A percentile compares a stretch with the other conserved stretches of the same genome.
Evolutionary conservation across 352 stramenopile species (phyloP).

Genomic region (Phytophthora cryptogea): DNA sequence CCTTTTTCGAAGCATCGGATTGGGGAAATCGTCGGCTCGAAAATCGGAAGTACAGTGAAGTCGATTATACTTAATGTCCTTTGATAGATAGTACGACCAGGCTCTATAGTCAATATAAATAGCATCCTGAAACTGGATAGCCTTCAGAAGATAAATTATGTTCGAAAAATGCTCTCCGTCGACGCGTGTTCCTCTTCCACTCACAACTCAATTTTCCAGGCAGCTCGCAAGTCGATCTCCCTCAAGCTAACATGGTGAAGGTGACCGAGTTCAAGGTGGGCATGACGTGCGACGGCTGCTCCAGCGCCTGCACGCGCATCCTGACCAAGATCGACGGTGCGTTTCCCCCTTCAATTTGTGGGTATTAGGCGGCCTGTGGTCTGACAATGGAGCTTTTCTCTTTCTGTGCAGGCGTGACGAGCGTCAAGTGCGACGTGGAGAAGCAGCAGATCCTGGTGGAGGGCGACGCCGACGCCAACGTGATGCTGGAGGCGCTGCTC

Average conservation of each 20-base stretch:
- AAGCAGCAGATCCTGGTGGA: constrained; percentile 88
- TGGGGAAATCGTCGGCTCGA: not conserved
- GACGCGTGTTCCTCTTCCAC: constrained; percentile 11
- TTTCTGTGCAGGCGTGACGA: constrained; percentile 66
- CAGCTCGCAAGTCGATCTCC: constrained; percentile 7
- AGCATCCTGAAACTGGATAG: not conserved
- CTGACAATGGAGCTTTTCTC: constrained; percentile 1
- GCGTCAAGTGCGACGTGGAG: constrained; percentile 87
- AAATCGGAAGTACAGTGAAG: not conserved
- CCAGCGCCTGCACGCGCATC: constrained; percentile 88
- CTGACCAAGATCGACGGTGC: constrained; percentile 88
- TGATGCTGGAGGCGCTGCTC: constrained; percentile 85
- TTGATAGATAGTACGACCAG: too few relatives aligned
- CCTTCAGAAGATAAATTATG: not conserved
- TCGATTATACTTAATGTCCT: too few relatives aligned
- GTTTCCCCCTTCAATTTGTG: not conserved
- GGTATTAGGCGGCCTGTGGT: too few relatives aligned
- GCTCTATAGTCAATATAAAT: too few relatives aligned
- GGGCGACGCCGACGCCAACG: constrained; percentile 73
- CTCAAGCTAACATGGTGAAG: constrained; percentile 46
- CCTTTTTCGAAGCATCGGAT: not conserved
- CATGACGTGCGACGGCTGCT: constrained; percentile 92
- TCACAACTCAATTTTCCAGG: constrained; percentile 33
- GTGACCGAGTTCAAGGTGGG: constrained; percentile 90
- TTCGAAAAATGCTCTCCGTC: not conserved